Conservation (phyloP, 352 stramenopile genomes). For the Phytopythium kandeliae region DNA sequence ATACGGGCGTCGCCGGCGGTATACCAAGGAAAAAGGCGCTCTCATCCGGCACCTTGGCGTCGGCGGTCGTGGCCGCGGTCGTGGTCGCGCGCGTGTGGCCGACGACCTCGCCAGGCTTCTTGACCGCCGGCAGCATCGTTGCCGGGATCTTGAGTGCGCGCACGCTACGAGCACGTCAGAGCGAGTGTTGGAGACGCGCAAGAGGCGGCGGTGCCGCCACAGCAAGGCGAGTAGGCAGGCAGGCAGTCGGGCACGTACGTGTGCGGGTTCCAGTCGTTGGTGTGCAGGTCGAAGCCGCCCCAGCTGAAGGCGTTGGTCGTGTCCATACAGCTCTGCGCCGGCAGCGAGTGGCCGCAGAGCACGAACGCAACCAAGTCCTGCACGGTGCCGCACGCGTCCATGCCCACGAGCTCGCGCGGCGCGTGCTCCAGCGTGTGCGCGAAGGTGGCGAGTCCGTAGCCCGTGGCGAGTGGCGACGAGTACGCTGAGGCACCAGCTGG, state of each 20-base stretch:
- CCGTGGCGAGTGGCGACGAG: conserved; percentile 36
- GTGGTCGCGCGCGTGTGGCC: conserved; percentile 15
- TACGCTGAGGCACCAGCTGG: neutral
- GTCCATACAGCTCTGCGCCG: conserved; percentile 49
- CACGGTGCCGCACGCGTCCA: conserved; percentile 76
- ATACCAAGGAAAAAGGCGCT: conserved; percentile 23
- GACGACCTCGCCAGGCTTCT: conserved; percentile 40
- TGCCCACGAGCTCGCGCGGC: conserved; percentile 26
- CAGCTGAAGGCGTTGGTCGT: conserved; percentile 74
- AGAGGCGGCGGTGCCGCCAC: neutral
- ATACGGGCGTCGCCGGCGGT: conserved; percentile 28
- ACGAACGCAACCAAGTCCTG: conserved; percentile 73
- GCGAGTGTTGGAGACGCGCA: no score
- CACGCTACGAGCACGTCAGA: conserved; percentile 19
- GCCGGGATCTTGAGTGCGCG: conserved; percentile 49
- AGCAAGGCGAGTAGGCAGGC: neutral
- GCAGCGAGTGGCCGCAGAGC: conserved; percentile 45
- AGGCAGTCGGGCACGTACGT: conserved; percentile 11
- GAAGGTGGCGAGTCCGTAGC: conserved; percentile 70
- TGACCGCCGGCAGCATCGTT: conserved; percentile 54
- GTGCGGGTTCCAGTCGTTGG: conserved; percentile 34
- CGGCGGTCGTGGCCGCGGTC: no score
- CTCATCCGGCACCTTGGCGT: no score
- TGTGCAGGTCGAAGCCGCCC: conserved; percentile 49
- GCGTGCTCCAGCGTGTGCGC: conserved; percentile 40